A percentile compares a stretch with the other conserved stretches of the same genome.
phyloP scores from a whole-genome alignment of 2,329 filamentous ascomycete genomes.

The Neonectria sp. region DNA sequence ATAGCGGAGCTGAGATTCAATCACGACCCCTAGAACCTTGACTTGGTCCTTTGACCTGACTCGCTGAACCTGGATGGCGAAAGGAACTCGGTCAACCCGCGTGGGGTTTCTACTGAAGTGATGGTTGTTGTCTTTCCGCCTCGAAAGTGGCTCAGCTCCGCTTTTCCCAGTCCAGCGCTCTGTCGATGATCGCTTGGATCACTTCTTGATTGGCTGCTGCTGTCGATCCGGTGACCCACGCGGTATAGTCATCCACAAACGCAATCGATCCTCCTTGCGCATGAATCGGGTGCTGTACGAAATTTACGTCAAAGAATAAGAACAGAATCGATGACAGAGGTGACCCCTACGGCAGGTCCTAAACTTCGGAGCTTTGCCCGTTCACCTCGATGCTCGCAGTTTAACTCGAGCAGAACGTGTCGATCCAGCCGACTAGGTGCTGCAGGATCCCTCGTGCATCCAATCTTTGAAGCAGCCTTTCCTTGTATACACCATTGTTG shows the following conservation, averaged over 20 bases:
- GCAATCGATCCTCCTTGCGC: conserved; percentile 15
- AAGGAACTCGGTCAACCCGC: too few species aligned
- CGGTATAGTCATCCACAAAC: conserved; percentile 34
- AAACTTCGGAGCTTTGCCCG: too few species aligned
- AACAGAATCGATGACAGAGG: conserved; percentile 39
- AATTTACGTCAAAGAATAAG: conserved; percentile 55
- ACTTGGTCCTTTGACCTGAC: neutral
- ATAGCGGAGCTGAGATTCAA: neutral
- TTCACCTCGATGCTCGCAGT: too few species aligned
- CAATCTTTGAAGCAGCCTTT: conserved; percentile 30
- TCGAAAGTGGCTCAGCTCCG: conserved; percentile 45
- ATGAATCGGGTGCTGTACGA: conserved; percentile 51
- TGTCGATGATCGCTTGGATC: conserved; percentile 42
- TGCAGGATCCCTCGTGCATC: conserved; percentile 32
- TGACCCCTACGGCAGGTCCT: conserved; percentile 23
- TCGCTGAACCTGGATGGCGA: too few species aligned
- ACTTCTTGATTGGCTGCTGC: conserved; percentile 34
- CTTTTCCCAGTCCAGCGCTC: conserved; percentile 40
- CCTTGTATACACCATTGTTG: conserved; percentile 34
- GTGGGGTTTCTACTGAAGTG: conserved; percentile 13
- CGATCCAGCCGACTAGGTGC: conserved; percentile 24
- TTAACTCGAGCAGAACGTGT: conserved; percentile 3
- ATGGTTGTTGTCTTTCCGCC: conserved; percentile 44
- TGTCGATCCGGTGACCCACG: conserved; percentile 31
- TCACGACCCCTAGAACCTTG: neutral